Conservation (phyloP, 2,329 filamentous ascomycete species). For the Dactylonectria estremocensis region DNA sequence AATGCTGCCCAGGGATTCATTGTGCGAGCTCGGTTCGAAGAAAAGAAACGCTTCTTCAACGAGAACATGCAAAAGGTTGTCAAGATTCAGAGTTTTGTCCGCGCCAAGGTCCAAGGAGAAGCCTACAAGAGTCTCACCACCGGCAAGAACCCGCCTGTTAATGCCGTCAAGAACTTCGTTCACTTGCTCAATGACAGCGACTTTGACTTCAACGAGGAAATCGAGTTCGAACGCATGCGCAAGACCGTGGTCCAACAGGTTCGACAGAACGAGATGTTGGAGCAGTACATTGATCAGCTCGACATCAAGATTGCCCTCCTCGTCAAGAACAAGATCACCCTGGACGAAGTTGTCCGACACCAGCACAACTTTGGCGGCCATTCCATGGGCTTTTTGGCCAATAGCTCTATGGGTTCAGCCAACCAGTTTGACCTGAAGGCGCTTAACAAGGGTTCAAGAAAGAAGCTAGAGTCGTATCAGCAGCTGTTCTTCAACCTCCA, state of each 20-base stretch:
- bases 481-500: conserved; percentile 98
- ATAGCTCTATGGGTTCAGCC: conserved; percentile 87
- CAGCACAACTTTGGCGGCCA: conserved; percentile 96
- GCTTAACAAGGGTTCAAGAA: conserved; percentile 94
- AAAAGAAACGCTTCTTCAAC: conserved; percentile 90
- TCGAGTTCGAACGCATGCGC: conserved; percentile 94
- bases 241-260: conserved; percentile 99
- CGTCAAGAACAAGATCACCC: conserved; percentile 99
- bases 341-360: conserved; percentile 97
- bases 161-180: conserved; percentile 97
- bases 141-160: conserved; percentile 96
- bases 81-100: conserved; percentile 97
- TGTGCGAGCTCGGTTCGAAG: conserved; percentile 81
- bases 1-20: conserved; percentile 80
- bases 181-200: conserved; percentile 98
- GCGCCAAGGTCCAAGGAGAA: conserved; percentile 95
- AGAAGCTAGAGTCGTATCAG: conserved; percentile 97
- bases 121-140: conserved; percentile 97
- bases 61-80: conserved; percentile 99
- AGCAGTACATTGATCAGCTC: conserved; percentile 98
- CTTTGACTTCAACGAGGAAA: conserved; percentile 98
- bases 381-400: conserved; percentile 86
- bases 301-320: conserved; percentile 99
- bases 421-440: conserved; percentile 98
- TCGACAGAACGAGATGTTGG: conserved; percentile 94